Base-by-base conservation (phyloP, 495 filamentous ascomycete genomes). In the Niebla homalea region DNA sequence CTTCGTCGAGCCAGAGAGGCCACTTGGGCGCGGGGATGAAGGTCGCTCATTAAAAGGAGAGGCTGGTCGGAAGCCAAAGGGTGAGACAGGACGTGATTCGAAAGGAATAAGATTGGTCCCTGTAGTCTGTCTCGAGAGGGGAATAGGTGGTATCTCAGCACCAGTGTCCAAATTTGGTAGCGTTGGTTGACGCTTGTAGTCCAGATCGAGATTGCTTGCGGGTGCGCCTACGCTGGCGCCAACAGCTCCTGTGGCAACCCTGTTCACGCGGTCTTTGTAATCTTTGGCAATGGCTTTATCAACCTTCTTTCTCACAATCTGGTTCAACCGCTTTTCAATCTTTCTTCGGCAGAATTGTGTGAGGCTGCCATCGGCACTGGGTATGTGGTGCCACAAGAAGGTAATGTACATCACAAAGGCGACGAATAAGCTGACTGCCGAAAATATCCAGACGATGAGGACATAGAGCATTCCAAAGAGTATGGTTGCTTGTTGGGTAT, bases 381-480 rank as follows among this genome's bases (percentile, higher is more conserved):
- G 86, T 51, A 98, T 93, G 56, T 87, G 84, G 64, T 87, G 83
- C 75, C 85, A 95, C 3, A 98, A 73, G 69, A 92, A 98, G 51
- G 81, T 73, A 23, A 94, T 63, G 63, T 94, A 98, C 37, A 93
- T 76, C 1, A 90, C 51, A 38, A 78, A 66, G 0, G 86, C 86
- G 8, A 86, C 56, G 6, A 85, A 60, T 40, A 98, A 72, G 26
- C 80, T 84, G 37, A 96, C 59, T 12, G 84, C 76, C 0, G 83
- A 80, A 52, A 98, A 74, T 10, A 90, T 69, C 90, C 90, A 98
- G 58, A 98, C 78, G 50, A 95, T 60, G 22, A 95, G 63, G 0
- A 90, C 95, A 63, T 94, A 96, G 26, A 85, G 63, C 92, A 98
- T 98, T 61, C 86, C 80, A 25, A 78, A 79, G 20, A 96, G 68